Evolutionary conservation across 805 yeast genomes (phyloP), one percentile per base, ranked within the genome.

Genomic region (Kuraishia floccosa): DNA sequence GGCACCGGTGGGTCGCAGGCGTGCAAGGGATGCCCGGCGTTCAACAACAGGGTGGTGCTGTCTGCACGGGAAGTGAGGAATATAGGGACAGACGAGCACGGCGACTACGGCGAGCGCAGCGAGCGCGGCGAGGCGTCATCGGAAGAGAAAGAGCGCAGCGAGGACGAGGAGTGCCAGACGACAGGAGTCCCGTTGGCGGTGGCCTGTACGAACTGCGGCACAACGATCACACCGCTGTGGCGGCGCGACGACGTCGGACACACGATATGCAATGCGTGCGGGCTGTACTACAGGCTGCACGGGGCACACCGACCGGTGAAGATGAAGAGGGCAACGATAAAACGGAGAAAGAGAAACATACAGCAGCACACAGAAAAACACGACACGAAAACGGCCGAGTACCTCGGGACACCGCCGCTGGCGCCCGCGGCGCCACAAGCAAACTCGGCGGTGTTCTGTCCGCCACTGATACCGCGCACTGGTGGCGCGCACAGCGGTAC

Each of bases 261-360:
- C 43, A 79, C 86, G 17, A 82, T 84, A 16, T 83, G 94, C 60
- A 83, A 83, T 46, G 94, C 94, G 1, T 83, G 94, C 56, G 94
- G 86, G 3, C 55, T 84, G 19, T 84, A 83, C 50, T 76, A 72
- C 51, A 60, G 75, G 35, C 63, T 84, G 26, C 93, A 82, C 46
- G 87, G 89, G 1, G 60, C 61, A 24, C 86, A 79, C 43, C 61
- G 94, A 30, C 94, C 94, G 2, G 75, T 74, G 12, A 72, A 72
- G 35, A 68, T 82, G 80, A 79, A 80, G 43, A 68, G 77, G 41
- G 63, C 66, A 33, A 73, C 82, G 26, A 82, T 83, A 39, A 81
- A 80, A 50, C 65, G 94, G 42, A 62, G 94, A 34, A 77, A 73
- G 39, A 23, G 31, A 12, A 24, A 23, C 26, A 20, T 25, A 6